Evolutionary conservation across 768 basidiomycete species (phyloP).

Genomic region (Termitomyces sp.): DNA sequence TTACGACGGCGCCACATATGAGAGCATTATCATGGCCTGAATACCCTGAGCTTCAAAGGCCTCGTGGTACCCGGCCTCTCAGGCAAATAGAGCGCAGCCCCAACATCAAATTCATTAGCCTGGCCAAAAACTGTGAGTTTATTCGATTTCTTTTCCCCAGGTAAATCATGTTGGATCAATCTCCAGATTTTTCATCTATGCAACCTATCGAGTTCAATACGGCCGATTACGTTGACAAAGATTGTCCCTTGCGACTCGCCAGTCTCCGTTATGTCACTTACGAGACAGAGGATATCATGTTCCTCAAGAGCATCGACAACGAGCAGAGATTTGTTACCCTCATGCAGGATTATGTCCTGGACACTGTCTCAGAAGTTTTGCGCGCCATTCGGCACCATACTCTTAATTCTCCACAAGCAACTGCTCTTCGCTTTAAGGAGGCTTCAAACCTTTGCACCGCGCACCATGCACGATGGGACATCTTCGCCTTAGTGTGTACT

Average conservation of each 20-base stretch:
- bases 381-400: conserved; percentile 8
- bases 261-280: conserved; percentile 10
- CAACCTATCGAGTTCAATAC: conserved; percentile 4
- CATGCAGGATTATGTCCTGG: conserved; percentile 15
- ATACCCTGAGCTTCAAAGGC: conserved; percentile 11
- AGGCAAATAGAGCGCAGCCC: conserved; percentile 1
- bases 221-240: conserved; percentile 2
- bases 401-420: conserved; percentile 3
- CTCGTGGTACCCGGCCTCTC: conserved; percentile 7
- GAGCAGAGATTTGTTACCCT: conserved; percentile 12
- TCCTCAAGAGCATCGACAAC: conserved; percentile 14
- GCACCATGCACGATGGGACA: conserved; percentile 21
- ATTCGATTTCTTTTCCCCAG: background rate
- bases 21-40: conserved; percentile 13
- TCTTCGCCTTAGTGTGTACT: conserved; percentile 15
- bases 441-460: conserved; percentile 15
- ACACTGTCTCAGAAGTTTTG: conserved; percentile 15
- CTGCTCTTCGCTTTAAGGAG: conserved; percentile 12
- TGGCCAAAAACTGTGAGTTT: conserved; percentile 1
- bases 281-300: conserved; percentile 9
- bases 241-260: conserved; percentile 12
- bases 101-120: conserved; percentile 3
- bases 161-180: background rate
- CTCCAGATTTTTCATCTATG: background rate
- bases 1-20: background rate